Percentiles rank a stretch among this genome's conserved stretches.
Conservation (phyloP, 148 eudicot species). For the Rhododendron ferrugineum region DNA sequence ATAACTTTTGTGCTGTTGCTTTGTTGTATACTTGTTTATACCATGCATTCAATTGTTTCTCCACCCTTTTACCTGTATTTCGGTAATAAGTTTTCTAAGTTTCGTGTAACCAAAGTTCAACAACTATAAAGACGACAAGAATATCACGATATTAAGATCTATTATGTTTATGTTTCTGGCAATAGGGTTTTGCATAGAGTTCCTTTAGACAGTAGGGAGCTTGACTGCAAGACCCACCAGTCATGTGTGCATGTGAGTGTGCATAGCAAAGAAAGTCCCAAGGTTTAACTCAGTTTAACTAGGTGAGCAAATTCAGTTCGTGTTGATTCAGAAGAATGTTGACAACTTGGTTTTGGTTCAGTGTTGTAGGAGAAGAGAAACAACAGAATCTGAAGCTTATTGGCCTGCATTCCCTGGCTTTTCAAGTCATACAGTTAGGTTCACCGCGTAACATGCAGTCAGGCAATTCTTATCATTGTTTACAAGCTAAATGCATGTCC, state of each 20-base stretch:
- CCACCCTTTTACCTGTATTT: neutral
- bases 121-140: neutral
- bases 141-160: neutral
- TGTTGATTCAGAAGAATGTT: neutral
- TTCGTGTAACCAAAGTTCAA: neutral
- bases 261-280: neutral
- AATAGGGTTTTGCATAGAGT: neutral
- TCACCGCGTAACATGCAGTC: neutral
- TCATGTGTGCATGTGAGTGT: neutral
- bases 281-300: neutral
- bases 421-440: neutral
- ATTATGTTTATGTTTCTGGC: neutral
- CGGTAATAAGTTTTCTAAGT: neutral
- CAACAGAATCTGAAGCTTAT: neutral
- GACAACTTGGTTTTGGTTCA: neutral
- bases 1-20: conserved; percentile 2
- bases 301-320: neutral
- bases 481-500: neutral
- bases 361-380: neutral
- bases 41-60: neutral
- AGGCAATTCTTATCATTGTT: neutral
- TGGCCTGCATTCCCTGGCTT: neutral
- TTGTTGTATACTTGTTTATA: neutral
- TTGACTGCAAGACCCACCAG: neutral
- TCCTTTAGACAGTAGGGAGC: neutral